These are phyloP conservation scores for Cymbopogon citratus DNA, from an alignment of 176 grass and related monocot genomes.

Conservation along the genomic window DNA sequence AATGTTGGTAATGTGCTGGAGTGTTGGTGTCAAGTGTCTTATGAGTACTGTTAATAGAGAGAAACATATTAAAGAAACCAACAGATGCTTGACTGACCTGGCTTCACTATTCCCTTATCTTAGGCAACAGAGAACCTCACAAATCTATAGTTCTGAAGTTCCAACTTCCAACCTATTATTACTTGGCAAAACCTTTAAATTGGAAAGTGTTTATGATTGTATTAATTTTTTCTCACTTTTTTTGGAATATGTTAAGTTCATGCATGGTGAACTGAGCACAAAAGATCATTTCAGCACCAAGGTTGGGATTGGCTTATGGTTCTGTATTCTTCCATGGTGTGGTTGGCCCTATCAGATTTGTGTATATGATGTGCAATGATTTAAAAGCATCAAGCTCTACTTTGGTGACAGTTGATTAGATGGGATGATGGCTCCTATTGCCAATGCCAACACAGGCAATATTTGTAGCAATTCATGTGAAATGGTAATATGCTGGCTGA, in stretches of 20 bases:
- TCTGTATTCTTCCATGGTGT: background rate
- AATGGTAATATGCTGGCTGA: background rate
- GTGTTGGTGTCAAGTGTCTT: background rate
- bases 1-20: background rate
- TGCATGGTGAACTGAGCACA: background rate
- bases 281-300: background rate
- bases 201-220: background rate
- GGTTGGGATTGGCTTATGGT: background rate
- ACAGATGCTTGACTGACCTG: background rate
- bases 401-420: background rate
- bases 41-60: background rate
- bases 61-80: background rate
- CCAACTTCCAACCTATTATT: background rate
- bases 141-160: background rate
- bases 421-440: background rate
- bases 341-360: background rate
- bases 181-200: background rate
- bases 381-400: background rate
- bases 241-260: background rate
- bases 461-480: background rate
- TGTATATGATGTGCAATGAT: background rate
- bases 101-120: background rate
- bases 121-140: background rate
- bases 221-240: background rate
- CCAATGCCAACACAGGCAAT: background rate